Evolutionary conservation across 306 rosid genomes (phyloP), one percentile per base, ranked within the genome.

Genomic region (Fragaria nilgerrensis): DNA sequence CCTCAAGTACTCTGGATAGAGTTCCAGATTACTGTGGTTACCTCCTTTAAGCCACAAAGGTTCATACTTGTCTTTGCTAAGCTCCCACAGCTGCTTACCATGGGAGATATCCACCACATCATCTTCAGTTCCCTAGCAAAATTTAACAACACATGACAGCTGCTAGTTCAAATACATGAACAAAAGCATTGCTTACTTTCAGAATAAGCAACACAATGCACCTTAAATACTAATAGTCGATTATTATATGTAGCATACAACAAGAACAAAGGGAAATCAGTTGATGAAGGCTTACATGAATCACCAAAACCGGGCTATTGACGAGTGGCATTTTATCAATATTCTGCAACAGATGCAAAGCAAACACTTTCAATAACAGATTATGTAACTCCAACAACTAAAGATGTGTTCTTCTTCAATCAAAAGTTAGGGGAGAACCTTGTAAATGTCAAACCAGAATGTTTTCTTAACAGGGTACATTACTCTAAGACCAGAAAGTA

Each of bases 21-120:
- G 89, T 77, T 88, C 96, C 52, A 90, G 77, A 71, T 90, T 84
- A 78, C 89, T 85, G 44, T 90, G 92, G 29, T 84, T 87, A 55
- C 96, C 96, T 77, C 91, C 91, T 20, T 78, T 81, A 12, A 90
- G 70, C 96, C 96, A 90, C 58, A 88, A 78, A 11, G 96, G 96
- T 73, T 90, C 96, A 49, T 82, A 90, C 83, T 90, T 90, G 72
- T 86, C 89, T 56, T 84, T 85, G 44, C 91, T 85, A 20, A 86
- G 88, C 85, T 90, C 88, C 96, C 96, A 90, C 7, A 90, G 78
- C 48, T 84, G 90, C 84, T 88, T 88, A 0, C 96, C 96, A 72
- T 90, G 96, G 67, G 92, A 88, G 53, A 78, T 39, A 81, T 90
- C 92, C 79, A 90, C 96, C 27, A 90, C 84, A 69, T 90, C 91